Base-by-base conservation (phyloP, 768 basidiomycete species). In the Termitomyces eurrhizus region DNA sequence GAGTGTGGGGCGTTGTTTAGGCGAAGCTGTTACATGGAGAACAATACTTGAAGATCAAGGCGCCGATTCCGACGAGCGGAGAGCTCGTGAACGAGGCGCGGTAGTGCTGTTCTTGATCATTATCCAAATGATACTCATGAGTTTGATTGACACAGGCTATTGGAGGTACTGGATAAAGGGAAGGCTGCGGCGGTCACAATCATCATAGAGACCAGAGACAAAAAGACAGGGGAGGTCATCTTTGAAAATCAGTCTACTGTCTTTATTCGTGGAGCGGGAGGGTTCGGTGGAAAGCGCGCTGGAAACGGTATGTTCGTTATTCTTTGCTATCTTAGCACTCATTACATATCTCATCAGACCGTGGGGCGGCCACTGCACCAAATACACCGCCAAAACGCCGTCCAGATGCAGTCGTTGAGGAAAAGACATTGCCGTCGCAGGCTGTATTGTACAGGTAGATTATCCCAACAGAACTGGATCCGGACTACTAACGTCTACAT, bases 11-110 rank as follows among this genome's bases (percentile, higher is more conserved):
- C 6, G 37, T 36, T 12, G 26, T 29, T 0, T 42, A 94, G 93
- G 93, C 95, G 51, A 98, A 93, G 75, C 80, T 99, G n/a, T 83
- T 99, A 18, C 97, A 99, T 70, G 97, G 97, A 49, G 97, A 99
- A 70, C 97, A 98, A 68, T 98, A 93, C 73, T 77, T 99, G 66
- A 82, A 85, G 62, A 92, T 99, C 72, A 89, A 90, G 67, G 86
- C 78, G 2, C 87, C 90, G 0, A 91, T 98, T 61, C 95, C 96
- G 0, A 93, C 93, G 0, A 86, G 81, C 61, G 96, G 86, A 0
- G 84, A 88, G 24, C 78, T 98, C 24, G 79, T 93, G 35, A 95
- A 81, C 69, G 79, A 90, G 64, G 82, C 86, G 6, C 82, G 89
- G 87, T 87, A 70, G 4, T 46, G 77, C 76, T 32, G 32, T 33